Evolutionary conservation across 139 green algal genomes (phyloP).

Genomic region (Auxenochlorella protothecoides): DNA sequence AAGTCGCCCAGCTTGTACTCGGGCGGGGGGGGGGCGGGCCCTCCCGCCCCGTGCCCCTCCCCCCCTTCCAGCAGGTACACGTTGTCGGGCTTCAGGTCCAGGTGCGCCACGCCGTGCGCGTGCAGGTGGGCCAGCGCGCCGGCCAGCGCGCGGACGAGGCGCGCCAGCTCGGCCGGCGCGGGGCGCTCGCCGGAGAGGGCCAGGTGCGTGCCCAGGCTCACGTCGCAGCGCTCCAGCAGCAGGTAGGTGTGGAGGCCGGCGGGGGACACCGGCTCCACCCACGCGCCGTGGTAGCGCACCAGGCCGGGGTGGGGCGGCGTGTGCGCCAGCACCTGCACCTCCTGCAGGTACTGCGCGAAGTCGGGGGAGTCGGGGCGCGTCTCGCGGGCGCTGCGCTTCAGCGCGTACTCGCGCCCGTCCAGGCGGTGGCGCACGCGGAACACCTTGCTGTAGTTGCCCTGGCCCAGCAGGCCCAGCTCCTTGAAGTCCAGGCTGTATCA

Average conservation of each 20-base stretch:
- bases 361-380: conserved; percentile 28
- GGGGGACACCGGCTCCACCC: conserved; percentile 50
- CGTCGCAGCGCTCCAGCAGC: conserved; percentile 74
- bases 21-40: neutral
- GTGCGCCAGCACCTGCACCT: conserved; percentile 72
- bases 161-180: conserved; percentile 55
- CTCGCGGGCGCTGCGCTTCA: conserved; percentile 65
- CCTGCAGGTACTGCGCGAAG: conserved; percentile 42
- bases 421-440: conserved; percentile 54
- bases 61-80: conserved; percentile 46
- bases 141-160: conserved; percentile 56
- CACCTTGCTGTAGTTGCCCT: conserved; percentile 70
- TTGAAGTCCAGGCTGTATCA: conserved; percentile 46
- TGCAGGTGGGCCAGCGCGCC: conserved; percentile 72
- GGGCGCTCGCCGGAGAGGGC: conserved; percentile 19
- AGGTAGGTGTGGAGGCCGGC: conserved; percentile 69
- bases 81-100: conserved; percentile 96
- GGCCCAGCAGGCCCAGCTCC: conserved; percentile 48
- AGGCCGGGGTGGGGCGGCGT: conserved; percentile 65
- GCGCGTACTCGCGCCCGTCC: conserved; percentile 73
- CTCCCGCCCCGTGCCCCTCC: neutral
- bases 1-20: conserved; percentile 89
- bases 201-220: conserved; percentile 13
- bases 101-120: conserved; percentile 63
- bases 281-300: conserved; percentile 71